phyloP scores from a whole-genome alignment of 805 yeast species.

The Yamadazyma olivae region DNA sequence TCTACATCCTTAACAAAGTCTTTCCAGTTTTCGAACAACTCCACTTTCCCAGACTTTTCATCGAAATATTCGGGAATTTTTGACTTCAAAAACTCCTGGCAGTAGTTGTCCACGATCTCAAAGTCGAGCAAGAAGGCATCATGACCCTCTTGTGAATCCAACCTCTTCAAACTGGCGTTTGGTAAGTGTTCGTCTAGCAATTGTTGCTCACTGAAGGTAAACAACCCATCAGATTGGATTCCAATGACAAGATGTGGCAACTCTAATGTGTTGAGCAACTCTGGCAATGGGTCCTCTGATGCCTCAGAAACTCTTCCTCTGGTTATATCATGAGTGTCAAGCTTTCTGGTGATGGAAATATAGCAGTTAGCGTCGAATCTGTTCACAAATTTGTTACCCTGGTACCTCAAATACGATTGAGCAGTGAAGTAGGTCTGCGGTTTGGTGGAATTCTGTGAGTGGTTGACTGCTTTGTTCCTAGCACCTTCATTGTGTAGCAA shows the following conservation, averaged over 20 bases:
- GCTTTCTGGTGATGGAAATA: slow-evolving; percentile 86
- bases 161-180: slow-evolving; percentile 61
- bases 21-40: slow-evolving; percentile 40
- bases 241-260: slow-evolving; percentile 88
- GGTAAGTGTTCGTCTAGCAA: slow-evolving; percentile 74
- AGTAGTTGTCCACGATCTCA: slow-evolving; percentile 68
- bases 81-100: slow-evolving; percentile 60
- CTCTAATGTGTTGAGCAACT: slow-evolving; percentile 54
- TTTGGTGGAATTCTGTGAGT: slow-evolving; percentile 7
- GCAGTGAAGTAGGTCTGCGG: slow-evolving; percentile 78
- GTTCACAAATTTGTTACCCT: slow-evolving; percentile 83
- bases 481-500: slow-evolving; percentile 87
- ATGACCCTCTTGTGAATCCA: slow-evolving; percentile 94
- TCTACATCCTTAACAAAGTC: slow-evolving; percentile 34
- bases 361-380: slow-evolving; percentile 97
- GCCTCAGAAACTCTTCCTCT: slow-evolving; percentile 60
- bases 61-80: slow-evolving; percentile 59
- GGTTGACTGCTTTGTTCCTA: slow-evolving; percentile 6
- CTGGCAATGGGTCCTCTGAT: slow-evolving; percentile 33
- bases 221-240: slow-evolving; percentile 86
- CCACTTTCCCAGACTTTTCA: slow-evolving; percentile 34
- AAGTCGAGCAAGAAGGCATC: slow-evolving; percentile 95
- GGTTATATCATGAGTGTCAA: slow-evolving; percentile 93
- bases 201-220: slow-evolving; percentile 90
- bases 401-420: slow-evolving; percentile 90